Conservation (phyloP, 129 eudicot genomes). For the Silybum marianum region DNA sequence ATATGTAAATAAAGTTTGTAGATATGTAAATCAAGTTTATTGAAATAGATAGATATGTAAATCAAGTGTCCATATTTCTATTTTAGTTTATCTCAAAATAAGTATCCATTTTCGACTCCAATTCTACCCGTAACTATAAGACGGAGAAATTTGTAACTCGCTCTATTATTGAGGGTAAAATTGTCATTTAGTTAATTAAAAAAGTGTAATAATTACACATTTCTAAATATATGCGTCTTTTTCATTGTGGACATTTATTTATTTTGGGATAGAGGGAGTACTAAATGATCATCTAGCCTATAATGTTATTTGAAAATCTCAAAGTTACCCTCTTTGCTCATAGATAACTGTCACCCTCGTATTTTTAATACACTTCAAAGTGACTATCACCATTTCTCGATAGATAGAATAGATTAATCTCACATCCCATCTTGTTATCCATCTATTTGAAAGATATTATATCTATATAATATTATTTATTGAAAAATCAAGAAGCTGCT, state of each 20-base stretch:
- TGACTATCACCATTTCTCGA: background rate
- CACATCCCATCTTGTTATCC: background rate
- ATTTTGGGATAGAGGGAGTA: background rate
- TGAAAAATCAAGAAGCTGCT: background rate
- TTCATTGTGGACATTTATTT: background rate
- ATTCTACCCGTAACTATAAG: background rate
- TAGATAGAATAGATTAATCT: background rate
- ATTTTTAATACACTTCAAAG: background rate
- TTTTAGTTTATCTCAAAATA: background rate
- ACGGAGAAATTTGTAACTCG: background rate
- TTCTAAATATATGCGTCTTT: background rate
- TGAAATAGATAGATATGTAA: too few relatives aligned
- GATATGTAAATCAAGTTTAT: too few relatives aligned
- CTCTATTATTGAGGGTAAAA: background rate
- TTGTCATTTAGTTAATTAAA: background rate
- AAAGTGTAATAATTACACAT: background rate
- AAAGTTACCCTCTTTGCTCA: background rate
- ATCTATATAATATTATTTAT: background rate
- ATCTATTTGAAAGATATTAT: background rate
- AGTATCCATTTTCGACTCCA: background rate
- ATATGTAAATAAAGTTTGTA: too few relatives aligned
- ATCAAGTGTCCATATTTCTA: background rate
- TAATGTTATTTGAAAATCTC: background rate
- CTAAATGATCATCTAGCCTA: background rate
- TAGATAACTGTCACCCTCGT: background rate